Evolutionary conservation across 176 grass and related monocot species (phyloP).

Genomic region (Poa annua): DNA sequence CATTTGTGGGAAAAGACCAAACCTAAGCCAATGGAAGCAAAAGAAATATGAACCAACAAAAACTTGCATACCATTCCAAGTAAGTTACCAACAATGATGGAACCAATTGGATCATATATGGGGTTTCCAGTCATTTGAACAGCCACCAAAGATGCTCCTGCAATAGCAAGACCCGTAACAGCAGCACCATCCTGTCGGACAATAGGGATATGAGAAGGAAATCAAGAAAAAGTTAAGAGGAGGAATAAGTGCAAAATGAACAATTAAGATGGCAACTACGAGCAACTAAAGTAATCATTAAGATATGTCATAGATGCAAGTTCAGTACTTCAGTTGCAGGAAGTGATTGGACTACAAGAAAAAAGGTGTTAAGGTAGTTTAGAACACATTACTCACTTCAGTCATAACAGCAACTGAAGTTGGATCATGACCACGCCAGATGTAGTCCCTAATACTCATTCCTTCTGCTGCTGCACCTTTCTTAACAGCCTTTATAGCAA

Average conservation of each 20-base stretch:
- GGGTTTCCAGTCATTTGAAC: slow-evolving; percentile 89
- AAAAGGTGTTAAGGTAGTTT: slow-evolving; percentile 1
- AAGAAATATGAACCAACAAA: slow-evolving; percentile 27
- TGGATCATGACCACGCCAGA: slow-evolving; percentile 97
- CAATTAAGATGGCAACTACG: neutral
- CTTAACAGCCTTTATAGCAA: slow-evolving; percentile 96
- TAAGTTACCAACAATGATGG: slow-evolving; percentile 92
- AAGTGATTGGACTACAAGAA: slow-evolving; percentile 28
- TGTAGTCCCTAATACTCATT: slow-evolving; percentile 89
- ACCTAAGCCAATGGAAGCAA: neutral
- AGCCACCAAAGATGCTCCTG: slow-evolving; percentile 86
- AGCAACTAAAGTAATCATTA: slow-evolving; percentile 1
- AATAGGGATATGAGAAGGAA: slow-evolving; percentile 42
- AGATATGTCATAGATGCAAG: neutral
- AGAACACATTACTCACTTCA: slow-evolving; percentile 64
- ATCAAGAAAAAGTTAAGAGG: slow-evolving; percentile 16
- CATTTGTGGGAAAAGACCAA: slow-evolving; percentile 17
- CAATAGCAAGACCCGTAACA: slow-evolving; percentile 87
- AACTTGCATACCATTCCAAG: slow-evolving; percentile 78
- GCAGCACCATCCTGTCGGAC: slow-evolving; percentile 83
- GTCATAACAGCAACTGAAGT: slow-evolving; percentile 99
- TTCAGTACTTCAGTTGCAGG: slow-evolving; percentile 31
- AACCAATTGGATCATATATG: slow-evolving; percentile 96
- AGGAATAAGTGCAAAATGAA: slow-evolving; percentile 30
- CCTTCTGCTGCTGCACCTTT: slow-evolving; percentile 90